Evolutionary conservation across 192 early-diverging fungal species (phyloP).

Genomic region (Thamnidium elegans): DNA sequence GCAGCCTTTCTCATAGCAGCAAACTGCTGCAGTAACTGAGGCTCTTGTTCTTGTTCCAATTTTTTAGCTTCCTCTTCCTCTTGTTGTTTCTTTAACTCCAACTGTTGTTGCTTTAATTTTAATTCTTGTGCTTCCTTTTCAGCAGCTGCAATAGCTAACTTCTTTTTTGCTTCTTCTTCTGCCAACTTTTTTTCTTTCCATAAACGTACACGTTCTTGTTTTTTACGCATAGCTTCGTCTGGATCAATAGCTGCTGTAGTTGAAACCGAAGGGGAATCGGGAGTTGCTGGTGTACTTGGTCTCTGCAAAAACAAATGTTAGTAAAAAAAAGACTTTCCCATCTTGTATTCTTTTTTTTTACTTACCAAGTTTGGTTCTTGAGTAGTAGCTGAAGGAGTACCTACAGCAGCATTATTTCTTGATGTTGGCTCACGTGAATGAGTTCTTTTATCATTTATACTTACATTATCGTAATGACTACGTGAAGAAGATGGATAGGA

Average conservation of each 20-base stretch:
- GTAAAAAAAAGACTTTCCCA: not conserved
- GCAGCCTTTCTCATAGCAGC: conserved; percentile 4
- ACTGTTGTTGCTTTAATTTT: not conserved
- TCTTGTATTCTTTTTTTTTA: not conserved
- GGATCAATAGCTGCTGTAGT: conserved; percentile 38
- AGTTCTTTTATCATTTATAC: conserved; percentile 25
- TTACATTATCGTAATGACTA: conserved; percentile 23
- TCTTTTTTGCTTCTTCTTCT: conserved; percentile 41
- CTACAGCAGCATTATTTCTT: conserved; percentile 20
- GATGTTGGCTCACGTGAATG: conserved; percentile 22
- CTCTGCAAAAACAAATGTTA: conserved; percentile 7
- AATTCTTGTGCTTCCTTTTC: conserved; percentile 30
- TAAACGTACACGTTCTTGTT: conserved; percentile 78
- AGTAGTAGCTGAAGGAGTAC: not conserved
- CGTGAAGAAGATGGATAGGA: conserved; percentile 1
- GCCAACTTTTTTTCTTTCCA: conserved; percentile 61
- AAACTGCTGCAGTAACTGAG: conserved; percentile 16
- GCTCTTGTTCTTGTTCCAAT: conserved; percentile 7
- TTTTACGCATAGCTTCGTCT: conserved; percentile 67
- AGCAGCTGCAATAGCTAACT: conserved; percentile 23
- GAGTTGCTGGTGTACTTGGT: conserved; percentile 22
- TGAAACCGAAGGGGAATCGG: conserved; percentile 30
- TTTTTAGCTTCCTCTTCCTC: not conserved
- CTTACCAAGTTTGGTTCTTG: not conserved
- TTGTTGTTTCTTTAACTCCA: not conserved